A percentile compares a stretch with the other conserved stretches of the same genome.
Conservation (phyloP, 495 filamentous ascomycete species). For the Aspergillus sclerotiicarbonarius region DNA sequence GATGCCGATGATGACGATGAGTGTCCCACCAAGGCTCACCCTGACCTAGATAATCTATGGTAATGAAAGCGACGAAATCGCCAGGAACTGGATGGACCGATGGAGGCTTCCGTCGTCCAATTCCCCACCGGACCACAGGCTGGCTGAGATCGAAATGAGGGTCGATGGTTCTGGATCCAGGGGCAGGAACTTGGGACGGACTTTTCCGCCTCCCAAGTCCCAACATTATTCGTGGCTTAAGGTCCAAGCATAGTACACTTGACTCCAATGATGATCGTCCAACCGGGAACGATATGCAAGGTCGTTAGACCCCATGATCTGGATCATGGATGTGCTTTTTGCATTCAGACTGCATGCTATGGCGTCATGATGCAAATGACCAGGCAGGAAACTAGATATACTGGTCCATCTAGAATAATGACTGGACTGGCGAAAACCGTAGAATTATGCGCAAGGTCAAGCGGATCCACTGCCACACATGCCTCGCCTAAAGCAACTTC, state of each 20-base stretch:
- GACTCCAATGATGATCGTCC: not conserved
- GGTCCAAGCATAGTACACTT: not conserved
- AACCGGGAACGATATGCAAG: not conserved
- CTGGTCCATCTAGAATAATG: no score
- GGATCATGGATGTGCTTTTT: not conserved
- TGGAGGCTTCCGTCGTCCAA: constrained; percentile 9
- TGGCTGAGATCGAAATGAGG: constrained; percentile 1
- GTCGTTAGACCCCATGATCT: not conserved
- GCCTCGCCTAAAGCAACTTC: no score
- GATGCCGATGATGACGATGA: no score
- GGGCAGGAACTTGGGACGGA: not conserved
- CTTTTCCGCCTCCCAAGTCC: not conserved
- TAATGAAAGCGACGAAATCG: not conserved
- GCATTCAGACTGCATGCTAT: no score
- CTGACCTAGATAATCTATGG: no score
- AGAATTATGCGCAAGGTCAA: no score
- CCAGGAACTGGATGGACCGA: constrained; percentile 10
- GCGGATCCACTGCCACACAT: no score
- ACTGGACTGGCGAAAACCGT: no score
- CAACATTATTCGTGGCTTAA: not conserved
- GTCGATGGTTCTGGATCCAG: not conserved
- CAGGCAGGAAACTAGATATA: no score
- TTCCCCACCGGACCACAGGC: constrained; percentile 3
- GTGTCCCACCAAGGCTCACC: no score
- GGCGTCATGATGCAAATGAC: no score